Conservation (phyloP, 768 basidiomycete species). For the Cyathus striatus region DNA sequence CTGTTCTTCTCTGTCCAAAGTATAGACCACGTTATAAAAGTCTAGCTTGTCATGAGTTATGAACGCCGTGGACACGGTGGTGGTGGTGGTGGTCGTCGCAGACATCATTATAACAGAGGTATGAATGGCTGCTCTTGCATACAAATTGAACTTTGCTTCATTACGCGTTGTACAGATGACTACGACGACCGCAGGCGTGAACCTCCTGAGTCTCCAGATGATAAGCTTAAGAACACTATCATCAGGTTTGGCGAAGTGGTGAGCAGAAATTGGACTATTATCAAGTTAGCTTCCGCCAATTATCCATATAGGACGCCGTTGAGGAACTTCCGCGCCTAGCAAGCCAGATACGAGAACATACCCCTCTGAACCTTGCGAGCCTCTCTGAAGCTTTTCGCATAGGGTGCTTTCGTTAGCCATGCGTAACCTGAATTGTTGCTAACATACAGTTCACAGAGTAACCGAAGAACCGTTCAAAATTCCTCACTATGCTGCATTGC, state of each 20-base stretch:
- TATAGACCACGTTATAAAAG: too few species aligned
- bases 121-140: constrained; percentile 23
- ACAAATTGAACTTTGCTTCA: background rate
- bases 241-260: constrained; percentile 82
- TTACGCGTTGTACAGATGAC: constrained; percentile 44
- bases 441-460: constrained; percentile 41
- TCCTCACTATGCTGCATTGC: constrained; percentile 79
- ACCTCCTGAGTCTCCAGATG: constrained; percentile 63
- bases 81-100: constrained; percentile 40
- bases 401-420: constrained; percentile 49
- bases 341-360: constrained; percentile 56
- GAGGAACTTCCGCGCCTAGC: constrained; percentile 69
- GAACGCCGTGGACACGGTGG: constrained; percentile 43
- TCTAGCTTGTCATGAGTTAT: constrained; percentile 60
- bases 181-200: constrained; percentile 65
- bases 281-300: constrained; percentile 3
- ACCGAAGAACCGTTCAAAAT: constrained; percentile 95
- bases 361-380: constrained; percentile 52
- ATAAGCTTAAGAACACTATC: constrained; percentile 62
- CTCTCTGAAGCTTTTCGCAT: constrained; percentile 73
- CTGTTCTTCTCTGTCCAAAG: too few species aligned
- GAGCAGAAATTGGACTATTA: constrained; percentile 21
- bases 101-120: constrained; percentile 56
- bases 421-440: too few species aligned
- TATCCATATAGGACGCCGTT: constrained; percentile 49